These are phyloP conservation scores for Trichoderma simmonsii DNA, from an alignment of 2,329 filamentous ascomycete genomes.

Conservation along the genomic window DNA sequence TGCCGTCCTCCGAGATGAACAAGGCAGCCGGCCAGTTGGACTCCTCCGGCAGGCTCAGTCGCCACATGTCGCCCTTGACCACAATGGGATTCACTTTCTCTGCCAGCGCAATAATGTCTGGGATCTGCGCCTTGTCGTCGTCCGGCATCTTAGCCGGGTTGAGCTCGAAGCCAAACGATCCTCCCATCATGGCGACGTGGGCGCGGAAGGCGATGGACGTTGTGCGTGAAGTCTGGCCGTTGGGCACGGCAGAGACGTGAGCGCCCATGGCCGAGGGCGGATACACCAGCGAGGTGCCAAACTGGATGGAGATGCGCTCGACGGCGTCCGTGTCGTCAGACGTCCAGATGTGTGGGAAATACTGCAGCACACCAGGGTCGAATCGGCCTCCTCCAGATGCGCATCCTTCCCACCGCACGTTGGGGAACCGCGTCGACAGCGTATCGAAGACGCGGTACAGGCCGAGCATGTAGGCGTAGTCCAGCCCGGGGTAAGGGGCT, in stretches of 20 bases:
- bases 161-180: slow-evolving; percentile 63
- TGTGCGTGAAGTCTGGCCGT: slow-evolving; percentile 53
- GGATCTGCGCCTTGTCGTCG: slow-evolving; percentile 52
- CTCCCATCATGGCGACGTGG: slow-evolving; percentile 67
- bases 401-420: slow-evolving; percentile 65
- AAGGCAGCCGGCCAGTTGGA: slow-evolving; percentile 62
- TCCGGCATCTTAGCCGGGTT: slow-evolving; percentile 50
- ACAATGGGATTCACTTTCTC: slow-evolving; percentile 59
- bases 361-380: slow-evolving; percentile 60
- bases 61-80: slow-evolving; percentile 57
- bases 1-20: slow-evolving; percentile 52
- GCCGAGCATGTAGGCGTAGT: slow-evolving; percentile 61
- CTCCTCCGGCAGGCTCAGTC: slow-evolving; percentile 54
- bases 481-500: slow-evolving; percentile 48
- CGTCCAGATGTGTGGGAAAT: slow-evolving; percentile 65
- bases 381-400: slow-evolving; percentile 64
- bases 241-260: slow-evolving; percentile 61
- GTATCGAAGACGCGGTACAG: slow-evolving; percentile 60
- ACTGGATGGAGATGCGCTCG: slow-evolving; percentile 59
- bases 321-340: slow-evolving; percentile 63
- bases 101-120: slow-evolving; percentile 51
- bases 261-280: slow-evolving; percentile 62
- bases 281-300: slow-evolving; percentile 62
- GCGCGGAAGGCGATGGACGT: slow-evolving; percentile 58
- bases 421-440: slow-evolving; percentile 56